Evolutionary conservation across 2,329 filamentous ascomycete genomes (phyloP), one percentile per base, ranked within the genome.

Genomic region (Fusarium avenaceum): DNA sequence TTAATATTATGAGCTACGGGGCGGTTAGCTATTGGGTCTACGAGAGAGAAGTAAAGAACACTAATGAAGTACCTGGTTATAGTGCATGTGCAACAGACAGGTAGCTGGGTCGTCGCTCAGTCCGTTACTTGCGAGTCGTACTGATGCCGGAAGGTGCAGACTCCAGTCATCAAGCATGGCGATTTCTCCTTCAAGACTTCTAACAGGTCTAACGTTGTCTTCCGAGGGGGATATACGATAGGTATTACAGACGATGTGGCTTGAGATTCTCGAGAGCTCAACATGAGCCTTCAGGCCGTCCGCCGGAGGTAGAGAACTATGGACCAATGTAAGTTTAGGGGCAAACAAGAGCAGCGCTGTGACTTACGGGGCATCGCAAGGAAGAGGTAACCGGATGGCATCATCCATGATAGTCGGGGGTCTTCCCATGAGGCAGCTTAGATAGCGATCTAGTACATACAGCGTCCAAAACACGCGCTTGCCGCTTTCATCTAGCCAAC

Each of bases 381-480:
- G 84, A 6, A 80, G 66, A 4, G 77, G 73, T 3, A 86, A 71
- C 28, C 77, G 78, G 56, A 86, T 82, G 4, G 82, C 82, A 35
- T 85, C 82, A 42, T 85, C 82, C 33, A 78, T 76, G 14, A 84
- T 80, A 4, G 79, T 78, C 0, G 83, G 80, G 1, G 84, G 83
- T 15, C 84, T 79, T 7, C 84, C 84, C 77, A 84, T 83, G 6
- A 85, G 74, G 56, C 82, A 84, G 62, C 83, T 82, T 42, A 85
- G 65, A 74, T 76, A 85, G 45, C 83, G 78, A 64, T 86, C 83
- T 15, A 86, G 72, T n/a, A 83, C 78, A 57, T 84, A 86, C 3
- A 85, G 76, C 0, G 83, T 86, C 84, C 84, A 86, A 55, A 86
- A 85, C 7, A 82, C 76, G 35, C 84, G 76, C 65, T 82, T 84